These are phyloP conservation scores for Cladosporium sp. DNA, from an alignment of 2,329 filamentous ascomycete species.

Conservation along the genomic window DNA sequence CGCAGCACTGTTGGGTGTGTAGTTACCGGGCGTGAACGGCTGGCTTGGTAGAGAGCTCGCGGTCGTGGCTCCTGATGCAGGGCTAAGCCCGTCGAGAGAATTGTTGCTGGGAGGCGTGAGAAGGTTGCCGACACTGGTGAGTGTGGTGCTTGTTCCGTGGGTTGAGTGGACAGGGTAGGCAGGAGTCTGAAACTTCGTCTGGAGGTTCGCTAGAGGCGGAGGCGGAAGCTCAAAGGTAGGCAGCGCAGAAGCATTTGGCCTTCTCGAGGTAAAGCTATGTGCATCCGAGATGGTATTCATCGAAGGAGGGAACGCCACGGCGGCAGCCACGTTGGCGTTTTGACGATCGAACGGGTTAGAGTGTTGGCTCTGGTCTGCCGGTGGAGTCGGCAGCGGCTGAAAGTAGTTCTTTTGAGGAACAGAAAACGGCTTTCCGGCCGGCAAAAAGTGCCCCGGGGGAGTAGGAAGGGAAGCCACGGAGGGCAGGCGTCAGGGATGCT, in stretches of 20 bases:
- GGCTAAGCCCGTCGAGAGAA: slow-evolving; percentile 56
- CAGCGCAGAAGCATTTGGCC: slow-evolving; percentile 62
- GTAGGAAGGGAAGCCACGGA: slow-evolving; percentile 28
- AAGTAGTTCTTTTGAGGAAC: slow-evolving; percentile 18
- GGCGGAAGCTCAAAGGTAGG: slow-evolving; percentile 65
- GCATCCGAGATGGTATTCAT: slow-evolving; percentile 59
- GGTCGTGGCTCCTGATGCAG: slow-evolving; percentile 53
- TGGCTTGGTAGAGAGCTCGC: slow-evolving; percentile 18
- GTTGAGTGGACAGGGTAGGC: slow-evolving; percentile 31
- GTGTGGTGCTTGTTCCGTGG: slow-evolving; percentile 38
- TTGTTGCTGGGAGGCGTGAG: slow-evolving; percentile 57
- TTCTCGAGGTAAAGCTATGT: slow-evolving; percentile 63
- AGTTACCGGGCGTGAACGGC: slow-evolving; percentile 44
- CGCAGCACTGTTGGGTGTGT: slow-evolving; percentile 49
- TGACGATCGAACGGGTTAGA: slow-evolving; percentile 27
- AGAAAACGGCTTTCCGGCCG: slow-evolving; percentile 20
- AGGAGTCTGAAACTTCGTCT: slow-evolving; percentile 46
- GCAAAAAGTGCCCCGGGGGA: slow-evolving; percentile 25
- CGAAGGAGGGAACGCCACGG: slow-evolving; percentile 53
- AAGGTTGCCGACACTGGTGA: slow-evolving; percentile 53
- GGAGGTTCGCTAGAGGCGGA: slow-evolving; percentile 47
- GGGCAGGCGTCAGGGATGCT: slow-evolving; percentile 19
- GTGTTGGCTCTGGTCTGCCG: slow-evolving; percentile 25
- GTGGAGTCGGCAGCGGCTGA: slow-evolving; percentile 26
- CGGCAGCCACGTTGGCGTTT: slow-evolving; percentile 56